These are phyloP conservation scores for Venturia asperata DNA, from an alignment of 2,329 filamentous ascomycete species.

Conservation along the genomic window DNA sequence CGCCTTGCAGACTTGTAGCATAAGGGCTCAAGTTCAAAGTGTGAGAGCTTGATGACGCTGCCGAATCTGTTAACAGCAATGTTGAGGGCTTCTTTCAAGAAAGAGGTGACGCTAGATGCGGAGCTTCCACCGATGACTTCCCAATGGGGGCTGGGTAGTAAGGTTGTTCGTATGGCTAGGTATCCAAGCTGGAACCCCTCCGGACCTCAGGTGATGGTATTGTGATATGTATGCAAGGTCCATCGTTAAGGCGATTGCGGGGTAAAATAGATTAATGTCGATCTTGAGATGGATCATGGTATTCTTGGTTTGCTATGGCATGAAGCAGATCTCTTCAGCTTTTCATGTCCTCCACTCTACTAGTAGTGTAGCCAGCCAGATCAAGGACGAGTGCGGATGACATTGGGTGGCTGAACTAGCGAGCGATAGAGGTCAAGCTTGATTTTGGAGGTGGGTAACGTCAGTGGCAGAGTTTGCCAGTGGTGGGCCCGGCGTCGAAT, in stretches of 20 bases:
- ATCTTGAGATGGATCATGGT: background rate
- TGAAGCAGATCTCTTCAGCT: background rate
- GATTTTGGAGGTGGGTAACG: background rate
- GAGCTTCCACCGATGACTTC: too few relatives aligned
- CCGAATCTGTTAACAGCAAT: too few relatives aligned
- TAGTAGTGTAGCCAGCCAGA: background rate
- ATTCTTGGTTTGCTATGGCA: constrained; percentile 1
- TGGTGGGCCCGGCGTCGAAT: background rate
- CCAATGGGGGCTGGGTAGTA: too few relatives aligned
- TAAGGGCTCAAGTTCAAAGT: too few relatives aligned
- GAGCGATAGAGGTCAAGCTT: background rate
- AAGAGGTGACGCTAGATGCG: too few relatives aligned
- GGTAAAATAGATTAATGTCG: background rate
- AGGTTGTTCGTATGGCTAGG: too few relatives aligned
- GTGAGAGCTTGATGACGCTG: too few relatives aligned
- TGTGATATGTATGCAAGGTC: background rate
- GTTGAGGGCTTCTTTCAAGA: too few relatives aligned
- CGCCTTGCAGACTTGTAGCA: too few relatives aligned
- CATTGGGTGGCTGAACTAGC: background rate
- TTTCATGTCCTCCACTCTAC: background rate
- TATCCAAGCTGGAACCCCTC: background rate
- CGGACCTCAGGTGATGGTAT: background rate
- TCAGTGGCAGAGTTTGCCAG: background rate
- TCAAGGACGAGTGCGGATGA: background rate
- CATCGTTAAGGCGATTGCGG: background rate